Evolutionary conservation across 1,139 yeast genomes (phyloP).

Genomic region (Suhomyces yuchorum): DNA sequence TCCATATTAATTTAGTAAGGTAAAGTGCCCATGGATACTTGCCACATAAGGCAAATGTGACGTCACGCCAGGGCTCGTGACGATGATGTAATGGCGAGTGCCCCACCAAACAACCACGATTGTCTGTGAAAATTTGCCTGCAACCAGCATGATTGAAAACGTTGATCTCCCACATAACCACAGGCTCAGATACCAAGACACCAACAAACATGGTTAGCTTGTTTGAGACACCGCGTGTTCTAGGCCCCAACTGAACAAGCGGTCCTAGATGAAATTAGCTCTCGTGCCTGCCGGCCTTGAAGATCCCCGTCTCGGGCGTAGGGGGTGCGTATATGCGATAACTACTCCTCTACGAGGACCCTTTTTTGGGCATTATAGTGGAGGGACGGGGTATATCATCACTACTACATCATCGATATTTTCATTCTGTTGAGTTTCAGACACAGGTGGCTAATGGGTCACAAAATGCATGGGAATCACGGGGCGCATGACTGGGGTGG

Average conservation of each 20-base stretch:
- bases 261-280: too few species aligned
- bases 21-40: neutral
- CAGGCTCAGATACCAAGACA: neutral
- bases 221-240: neutral
- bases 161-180: neutral
- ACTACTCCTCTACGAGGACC: neutral
- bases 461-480: neutral
- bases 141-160: neutral
- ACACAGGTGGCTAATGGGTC: constrained; percentile 1
- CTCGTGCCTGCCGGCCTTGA: too few species aligned
- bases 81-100: neutral
- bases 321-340: neutral
- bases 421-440: neutral
- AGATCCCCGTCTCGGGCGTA: neutral
- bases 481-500: neutral
- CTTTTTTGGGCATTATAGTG: too few species aligned
- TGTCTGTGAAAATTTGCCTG: neutral
- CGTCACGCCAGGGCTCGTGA: neutral
- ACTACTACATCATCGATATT: neutral
- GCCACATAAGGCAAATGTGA: constrained; percentile 1
- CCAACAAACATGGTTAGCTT: neutral
- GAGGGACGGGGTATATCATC: neutral
- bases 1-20: too few species aligned
- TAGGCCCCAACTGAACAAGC: too few species aligned
- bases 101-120: neutral